These are phyloP conservation scores for Ustilago vetiveriae DNA, from an alignment of 1,284 basidiomycete species.

Conservation along the genomic window DNA sequence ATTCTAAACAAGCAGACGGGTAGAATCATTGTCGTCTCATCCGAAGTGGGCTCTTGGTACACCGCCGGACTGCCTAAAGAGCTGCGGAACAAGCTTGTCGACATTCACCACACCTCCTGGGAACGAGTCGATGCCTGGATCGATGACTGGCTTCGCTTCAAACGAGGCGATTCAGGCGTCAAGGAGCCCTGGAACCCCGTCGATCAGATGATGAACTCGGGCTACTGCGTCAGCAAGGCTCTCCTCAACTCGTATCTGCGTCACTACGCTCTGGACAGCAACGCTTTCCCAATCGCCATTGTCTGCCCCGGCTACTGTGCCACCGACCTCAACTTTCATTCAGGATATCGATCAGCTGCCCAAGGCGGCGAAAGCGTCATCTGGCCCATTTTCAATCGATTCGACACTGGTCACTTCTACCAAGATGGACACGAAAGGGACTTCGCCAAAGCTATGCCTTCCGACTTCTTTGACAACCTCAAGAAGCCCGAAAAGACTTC, in stretches of 20 bases:
- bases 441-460: not conserved
- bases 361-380: constrained; percentile 18
- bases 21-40: constrained; percentile 16
- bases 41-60: constrained; percentile 16
- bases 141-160: constrained; percentile 8
- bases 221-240: constrained; percentile 13
- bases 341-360: constrained; percentile 5
- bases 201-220: not conserved
- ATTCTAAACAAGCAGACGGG: constrained; percentile 2
- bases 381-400: constrained; percentile 23
- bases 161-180: not conserved
- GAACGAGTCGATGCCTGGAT: constrained; percentile 1
- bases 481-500: no score
- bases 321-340: constrained; percentile 10
- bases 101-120: not conserved
- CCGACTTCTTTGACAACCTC: not conserved
- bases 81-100: constrained; percentile 5
- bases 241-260: constrained; percentile 11
- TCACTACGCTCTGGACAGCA: constrained; percentile 1
- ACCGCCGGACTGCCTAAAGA: not conserved
- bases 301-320: constrained; percentile 25
- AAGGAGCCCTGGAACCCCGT: constrained; percentile 7
- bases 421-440: constrained; percentile 7
- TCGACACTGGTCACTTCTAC: constrained; percentile 11
- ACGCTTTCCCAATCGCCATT: not conserved